Conservation (phyloP, 202 grass and related monocot genomes). For the Sporobolus alterniflorus region DNA sequence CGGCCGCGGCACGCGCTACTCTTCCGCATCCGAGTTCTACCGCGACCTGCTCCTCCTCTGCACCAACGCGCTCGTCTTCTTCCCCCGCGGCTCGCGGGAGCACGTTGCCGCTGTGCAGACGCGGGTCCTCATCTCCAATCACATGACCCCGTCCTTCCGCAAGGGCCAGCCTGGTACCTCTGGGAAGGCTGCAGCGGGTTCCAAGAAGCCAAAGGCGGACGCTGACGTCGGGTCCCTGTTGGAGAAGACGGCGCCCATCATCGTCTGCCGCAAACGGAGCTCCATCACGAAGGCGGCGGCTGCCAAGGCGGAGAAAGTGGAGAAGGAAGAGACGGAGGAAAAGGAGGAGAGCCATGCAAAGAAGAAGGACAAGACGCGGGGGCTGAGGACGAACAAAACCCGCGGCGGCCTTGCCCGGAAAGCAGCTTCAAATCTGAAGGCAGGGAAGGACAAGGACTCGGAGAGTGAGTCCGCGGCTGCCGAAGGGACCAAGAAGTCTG, state of each 20-base stretch:
- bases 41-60: constrained; percentile 83
- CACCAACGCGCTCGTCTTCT: constrained; percentile 80
- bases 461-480: not conserved
- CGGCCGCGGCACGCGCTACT: constrained; percentile 19
- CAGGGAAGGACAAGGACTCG: constrained; percentile 27
- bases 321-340: constrained; percentile 35
- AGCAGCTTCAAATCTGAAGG: constrained; percentile 34
- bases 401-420: constrained; percentile 45
- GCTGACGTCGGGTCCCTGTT: constrained; percentile 52
- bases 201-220: constrained; percentile 59
- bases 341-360: constrained; percentile 6
- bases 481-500: constrained; percentile 41
- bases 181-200: not conserved
- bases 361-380: constrained; percentile 50
- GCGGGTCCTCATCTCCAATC: constrained; percentile 50
- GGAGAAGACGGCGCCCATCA: constrained; percentile 66
- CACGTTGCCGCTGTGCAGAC: constrained; percentile 50
- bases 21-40: constrained; percentile 66
- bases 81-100: constrained; percentile 58
- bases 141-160: constrained; percentile 28
- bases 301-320: constrained; percentile 50
- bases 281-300: constrained; percentile 55
- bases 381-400: constrained; percentile 59
- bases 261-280: constrained; percentile 77
- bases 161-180: not conserved